Evolutionary conservation across 768 basidiomycete genomes (phyloP), one percentile per base, ranked within the genome.

Genomic region (Brasilioporus rufonigricans): DNA sequence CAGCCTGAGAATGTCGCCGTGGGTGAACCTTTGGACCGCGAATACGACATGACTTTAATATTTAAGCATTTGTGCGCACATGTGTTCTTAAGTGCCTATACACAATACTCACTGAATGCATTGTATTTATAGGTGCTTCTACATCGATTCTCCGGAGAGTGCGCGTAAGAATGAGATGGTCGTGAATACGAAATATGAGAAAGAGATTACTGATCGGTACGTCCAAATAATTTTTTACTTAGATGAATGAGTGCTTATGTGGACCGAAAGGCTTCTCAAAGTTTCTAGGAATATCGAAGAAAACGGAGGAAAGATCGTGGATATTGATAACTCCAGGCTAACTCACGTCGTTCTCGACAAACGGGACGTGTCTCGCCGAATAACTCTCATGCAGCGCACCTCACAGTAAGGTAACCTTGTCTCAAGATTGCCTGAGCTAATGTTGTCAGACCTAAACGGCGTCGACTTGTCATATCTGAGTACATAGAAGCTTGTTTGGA

Each of bases 281-380:
- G 58, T 87, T 8, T 71, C 75, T 13, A 74, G 73, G 50, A 64
- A 78, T 11, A 85, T 97, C 52, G 69, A 60, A 24, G 75, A 80
- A 14, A 84, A 92, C 60, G 93, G 93, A 40, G 95, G 95, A 1
- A 79, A 73, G 46, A 63, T 94, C 9, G 85, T 79, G 12, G 81
- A 80, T 51, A 75, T 97, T 4, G 73, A 80, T 51, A 85, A 97
- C 48, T 79, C 86, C 23, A 91, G 87, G 65, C 74, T 98, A 38
- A 96, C 94, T 0, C 95, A 98, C 68, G 72, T 96, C 43, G 75
- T 97, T 39, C 67, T 94, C 50, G 89, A 94, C 73, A 89, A 89
- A 71, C 84, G 87, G 10, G 93, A 95, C 61, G 80, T 79, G 45
- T 85, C 81, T 59, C 83, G 92, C 35, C 84, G 91, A 50, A 67